Conservation (phyloP, 495 filamentous ascomycete genomes). For the Cercophora samala region DNA sequence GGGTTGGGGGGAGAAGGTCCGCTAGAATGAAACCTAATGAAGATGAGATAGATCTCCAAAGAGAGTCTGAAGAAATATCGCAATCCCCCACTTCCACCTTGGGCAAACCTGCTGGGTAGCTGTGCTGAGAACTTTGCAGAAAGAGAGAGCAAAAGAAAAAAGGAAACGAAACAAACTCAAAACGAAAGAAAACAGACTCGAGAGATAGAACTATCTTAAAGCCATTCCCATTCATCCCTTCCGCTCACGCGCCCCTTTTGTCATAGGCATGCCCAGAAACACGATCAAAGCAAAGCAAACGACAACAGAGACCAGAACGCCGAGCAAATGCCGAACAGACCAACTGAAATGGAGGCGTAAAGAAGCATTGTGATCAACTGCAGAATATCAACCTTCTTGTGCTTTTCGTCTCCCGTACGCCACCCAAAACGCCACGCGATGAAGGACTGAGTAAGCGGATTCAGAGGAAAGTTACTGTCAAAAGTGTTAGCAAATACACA, state of each 20-base stretch:
- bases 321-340: conserved; percentile 21
- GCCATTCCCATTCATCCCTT: conserved; percentile 16
- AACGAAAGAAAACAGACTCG: conserved; percentile 2
- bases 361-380: conserved; percentile 8
- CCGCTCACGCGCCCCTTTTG: conserved; percentile 17
- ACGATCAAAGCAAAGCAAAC: conserved; percentile 9
- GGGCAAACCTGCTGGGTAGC: neutral
- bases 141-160: conserved; percentile 12
- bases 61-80: too few relatives aligned
- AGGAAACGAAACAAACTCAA: conserved; percentile 1
- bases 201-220: conserved; percentile 3
- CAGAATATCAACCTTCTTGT: conserved; percentile 16
- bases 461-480: conserved; percentile 18
- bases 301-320: conserved; percentile 20
- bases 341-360: conserved; percentile 13
- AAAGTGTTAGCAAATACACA: neutral
- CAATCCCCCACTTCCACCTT: neutral
- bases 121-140: neutral
- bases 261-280: conserved; percentile 11
- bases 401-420: conserved; percentile 9
- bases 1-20: too few relatives aligned
- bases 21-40: too few relatives aligned
- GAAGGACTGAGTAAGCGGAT: conserved; percentile 12
- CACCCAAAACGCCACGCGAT: conserved; percentile 20
- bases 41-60: too few relatives aligned